A percentile compares a stretch with the other conserved stretches of the same genome.
phyloP scores from a whole-genome alignment of 208 protist species.

The Leishmania turanica region DNA sequence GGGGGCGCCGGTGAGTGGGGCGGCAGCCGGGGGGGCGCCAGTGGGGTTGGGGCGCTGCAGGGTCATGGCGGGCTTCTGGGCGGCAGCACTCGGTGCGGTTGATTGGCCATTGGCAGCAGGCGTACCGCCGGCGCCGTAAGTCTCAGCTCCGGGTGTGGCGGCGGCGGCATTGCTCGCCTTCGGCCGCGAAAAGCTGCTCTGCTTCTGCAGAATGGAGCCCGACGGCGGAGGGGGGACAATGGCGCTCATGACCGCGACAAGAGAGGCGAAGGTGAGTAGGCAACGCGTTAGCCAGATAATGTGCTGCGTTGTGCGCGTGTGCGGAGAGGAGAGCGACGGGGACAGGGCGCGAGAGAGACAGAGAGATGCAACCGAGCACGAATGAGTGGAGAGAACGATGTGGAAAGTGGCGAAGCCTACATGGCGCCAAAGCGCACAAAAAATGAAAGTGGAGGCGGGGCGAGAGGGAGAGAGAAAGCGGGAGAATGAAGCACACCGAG shows the following conservation, averaged over 20 bases:
- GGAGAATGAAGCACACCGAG: neutral
- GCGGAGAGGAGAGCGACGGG: neutral
- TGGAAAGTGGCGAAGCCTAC: neutral
- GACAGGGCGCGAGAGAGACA: neutral
- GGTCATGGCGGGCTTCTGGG: neutral
- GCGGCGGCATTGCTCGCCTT: conserved; percentile 21
- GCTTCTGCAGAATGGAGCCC: conserved; percentile 32
- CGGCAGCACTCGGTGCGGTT: conserved; percentile 1
- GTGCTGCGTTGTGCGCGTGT: too few species aligned
- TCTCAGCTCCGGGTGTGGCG: conserved; percentile 7
- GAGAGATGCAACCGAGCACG: neutral
- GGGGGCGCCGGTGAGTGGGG: neutral
- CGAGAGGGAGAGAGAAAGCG: neutral
- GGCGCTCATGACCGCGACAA: conserved; percentile 16
- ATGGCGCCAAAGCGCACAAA: neutral
- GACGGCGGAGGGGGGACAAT: conserved; percentile 30
- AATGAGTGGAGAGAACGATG: neutral
- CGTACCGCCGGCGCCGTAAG: neutral
- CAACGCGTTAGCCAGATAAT: neutral
- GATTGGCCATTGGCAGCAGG: neutral
- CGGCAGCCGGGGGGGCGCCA: neutral
- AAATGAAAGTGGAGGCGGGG: neutral
- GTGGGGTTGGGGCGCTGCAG: neutral
- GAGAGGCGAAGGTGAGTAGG: neutral
- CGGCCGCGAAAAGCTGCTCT: conserved; percentile 38